These are phyloP conservation scores for Desmodesmus armatus DNA, from an alignment of 139 green algal genomes.

Conservation along the genomic window DNA sequence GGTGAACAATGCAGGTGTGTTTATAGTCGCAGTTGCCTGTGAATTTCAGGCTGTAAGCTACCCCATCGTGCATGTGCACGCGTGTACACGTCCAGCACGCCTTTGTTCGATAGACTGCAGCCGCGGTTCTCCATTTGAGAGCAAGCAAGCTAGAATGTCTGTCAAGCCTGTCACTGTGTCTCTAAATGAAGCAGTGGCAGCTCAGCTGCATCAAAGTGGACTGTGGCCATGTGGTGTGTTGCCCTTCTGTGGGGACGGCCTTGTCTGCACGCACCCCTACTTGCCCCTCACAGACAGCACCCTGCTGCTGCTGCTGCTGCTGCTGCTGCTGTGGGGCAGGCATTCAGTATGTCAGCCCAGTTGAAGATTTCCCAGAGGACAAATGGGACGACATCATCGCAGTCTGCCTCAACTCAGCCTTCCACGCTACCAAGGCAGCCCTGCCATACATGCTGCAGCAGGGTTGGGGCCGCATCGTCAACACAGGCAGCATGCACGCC, in stretches of 20 bases:
- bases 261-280: not conserved
- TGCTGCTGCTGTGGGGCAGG: constrained; percentile 54
- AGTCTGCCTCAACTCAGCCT: constrained; percentile 79
- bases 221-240: too few species aligned
- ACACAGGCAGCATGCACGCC: constrained; percentile 68
- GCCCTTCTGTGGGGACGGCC: too few species aligned
- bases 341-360: constrained; percentile 87
- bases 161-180: too few species aligned
- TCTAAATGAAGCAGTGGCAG: too few species aligned
- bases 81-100: too few species aligned
- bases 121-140: too few species aligned
- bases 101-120: too few species aligned
- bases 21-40: not conserved
- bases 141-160: too few species aligned
- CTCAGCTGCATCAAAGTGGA: too few species aligned
- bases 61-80: too few species aligned
- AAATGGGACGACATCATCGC: constrained; percentile 88
- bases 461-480: constrained; percentile 68
- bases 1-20: constrained; percentile 57
- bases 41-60: not conserved
- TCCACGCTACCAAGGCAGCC: constrained; percentile 87
- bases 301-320: too few species aligned
- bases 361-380: constrained; percentile 86
- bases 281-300: too few species aligned
- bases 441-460: constrained; percentile 82